Conservation (phyloP, 148 eudicot genomes). For the Spergularia bocconei region DNA sequence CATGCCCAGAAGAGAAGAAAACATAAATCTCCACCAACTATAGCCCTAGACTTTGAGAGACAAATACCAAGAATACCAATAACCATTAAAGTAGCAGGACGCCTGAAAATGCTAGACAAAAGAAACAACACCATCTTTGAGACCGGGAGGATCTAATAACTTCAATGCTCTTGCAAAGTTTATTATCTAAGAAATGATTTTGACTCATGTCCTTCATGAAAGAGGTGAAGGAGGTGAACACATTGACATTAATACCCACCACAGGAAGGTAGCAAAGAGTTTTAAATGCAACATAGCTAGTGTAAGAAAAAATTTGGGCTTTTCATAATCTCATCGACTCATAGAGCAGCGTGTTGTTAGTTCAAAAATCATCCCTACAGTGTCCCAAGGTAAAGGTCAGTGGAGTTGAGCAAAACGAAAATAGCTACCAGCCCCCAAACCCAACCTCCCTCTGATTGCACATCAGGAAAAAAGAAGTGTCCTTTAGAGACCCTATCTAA, state of each 20-base stretch:
- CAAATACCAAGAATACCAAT: neutral
- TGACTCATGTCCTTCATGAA: neutral
- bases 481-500: too few relatives aligned
- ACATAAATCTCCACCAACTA: neutral
- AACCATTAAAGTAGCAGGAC: too few relatives aligned
- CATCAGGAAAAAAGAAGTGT: too few relatives aligned
- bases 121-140: neutral
- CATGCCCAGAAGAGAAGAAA: neutral
- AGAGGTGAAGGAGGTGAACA: neutral
- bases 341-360: too few relatives aligned
- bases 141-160: neutral
- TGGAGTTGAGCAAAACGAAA: too few relatives aligned
- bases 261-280: neutral
- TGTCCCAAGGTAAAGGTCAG: too few relatives aligned
- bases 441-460: too few relatives aligned
- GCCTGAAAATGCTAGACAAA: neutral
- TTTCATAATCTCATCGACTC: too few relatives aligned
- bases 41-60: neutral
- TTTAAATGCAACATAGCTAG: too few relatives aligned
- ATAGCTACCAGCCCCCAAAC: too few relatives aligned
- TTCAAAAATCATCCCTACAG: too few relatives aligned
- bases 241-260: neutral
- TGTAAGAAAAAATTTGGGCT: too few relatives aligned
- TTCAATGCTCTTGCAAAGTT: neutral
- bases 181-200: neutral